phyloP scores from a whole-genome alignment of 2,329 filamentous ascomycete genomes.

The Cladosporium austrohemisphaericum region DNA sequence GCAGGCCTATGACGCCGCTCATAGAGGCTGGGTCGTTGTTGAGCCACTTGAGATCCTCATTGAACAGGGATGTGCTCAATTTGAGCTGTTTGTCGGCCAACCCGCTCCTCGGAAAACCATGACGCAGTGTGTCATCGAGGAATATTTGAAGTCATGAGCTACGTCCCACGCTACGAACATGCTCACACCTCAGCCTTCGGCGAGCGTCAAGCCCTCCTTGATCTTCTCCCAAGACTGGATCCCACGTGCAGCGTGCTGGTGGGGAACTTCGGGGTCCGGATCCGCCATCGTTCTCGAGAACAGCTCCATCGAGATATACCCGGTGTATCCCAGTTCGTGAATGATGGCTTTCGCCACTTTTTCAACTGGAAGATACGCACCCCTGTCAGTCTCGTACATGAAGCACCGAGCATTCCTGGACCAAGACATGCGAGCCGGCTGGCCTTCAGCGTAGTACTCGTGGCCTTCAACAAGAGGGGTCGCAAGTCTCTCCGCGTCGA shows the following conservation, averaged over 20 bases:
- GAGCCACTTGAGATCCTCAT: not conserved
- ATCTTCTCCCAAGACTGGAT: constrained; percentile 47
- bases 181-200: too few relatives aligned
- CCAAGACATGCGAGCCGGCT: constrained; percentile 70
- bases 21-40: not conserved
- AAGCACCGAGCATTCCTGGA: constrained; percentile 71
- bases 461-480: constrained; percentile 58
- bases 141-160: not conserved
- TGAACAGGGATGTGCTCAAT: constrained; percentile 6
- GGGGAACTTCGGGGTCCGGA: constrained; percentile 49
- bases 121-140: not conserved
- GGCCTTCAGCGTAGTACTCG: constrained; percentile 54
- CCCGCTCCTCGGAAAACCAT: not conserved
- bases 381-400: constrained; percentile 58
- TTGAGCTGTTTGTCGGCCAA: constrained; percentile 1
- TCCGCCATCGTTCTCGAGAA: constrained; percentile 60
- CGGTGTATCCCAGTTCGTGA: constrained; percentile 60
- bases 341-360: constrained; percentile 60
- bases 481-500: constrained; percentile 64
- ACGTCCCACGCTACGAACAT: not conserved
- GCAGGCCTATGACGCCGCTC: not conserved
- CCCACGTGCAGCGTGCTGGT: constrained; percentile 50
- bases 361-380: constrained; percentile 64
- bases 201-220: constrained; percentile 28
- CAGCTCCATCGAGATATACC: constrained; percentile 69